Percentiles rank a stretch among this genome's conserved stretches.
Evolutionary conservation across 495 filamentous ascomycete genomes (phyloP).

Genomic region (Penicillium argentinense): DNA sequence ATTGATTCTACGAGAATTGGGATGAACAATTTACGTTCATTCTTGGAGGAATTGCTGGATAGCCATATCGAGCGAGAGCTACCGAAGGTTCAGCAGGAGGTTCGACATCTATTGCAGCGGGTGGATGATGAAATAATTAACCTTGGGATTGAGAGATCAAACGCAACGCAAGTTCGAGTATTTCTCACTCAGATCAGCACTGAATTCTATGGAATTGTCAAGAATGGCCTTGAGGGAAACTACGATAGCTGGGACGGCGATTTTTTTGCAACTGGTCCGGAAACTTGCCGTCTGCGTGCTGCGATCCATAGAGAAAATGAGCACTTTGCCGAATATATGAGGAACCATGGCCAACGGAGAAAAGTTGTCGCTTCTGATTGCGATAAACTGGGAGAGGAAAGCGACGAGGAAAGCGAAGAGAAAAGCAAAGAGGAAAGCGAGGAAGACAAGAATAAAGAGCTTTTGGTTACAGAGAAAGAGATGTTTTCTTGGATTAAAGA

Average conservation of each 20-base stretch:
- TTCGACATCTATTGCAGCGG: slow-evolving; percentile 8
- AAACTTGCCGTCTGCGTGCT: slow-evolving; percentile 22
- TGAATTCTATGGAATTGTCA: slow-evolving; percentile 14
- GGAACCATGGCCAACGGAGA: slow-evolving; percentile 13
- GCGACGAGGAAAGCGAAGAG: not conserved
- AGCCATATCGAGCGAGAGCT: slow-evolving; percentile 28
- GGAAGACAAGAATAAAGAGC: not conserved
- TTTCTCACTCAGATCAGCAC: slow-evolving; percentile 19
- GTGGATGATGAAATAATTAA: slow-evolving; percentile 10
- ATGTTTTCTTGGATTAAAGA: slow-evolving; percentile 18
- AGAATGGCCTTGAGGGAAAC: slow-evolving; percentile 19
- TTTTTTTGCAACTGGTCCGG: slow-evolving; percentile 8
- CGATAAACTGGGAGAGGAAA: too few species aligned
- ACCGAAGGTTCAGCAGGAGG: slow-evolving; percentile 23
- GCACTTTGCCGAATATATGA: slow-evolving; percentile 21
- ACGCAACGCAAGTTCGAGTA: slow-evolving; percentile 18
- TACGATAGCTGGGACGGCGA: slow-evolving; percentile 14
- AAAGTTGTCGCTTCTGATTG: slow-evolving; percentile 14
- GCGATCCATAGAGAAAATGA: slow-evolving; percentile 23
- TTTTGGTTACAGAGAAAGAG: slow-evolving; percentile 5
- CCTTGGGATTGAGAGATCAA: slow-evolving; percentile 13
- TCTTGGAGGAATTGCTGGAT: slow-evolving; percentile 25
- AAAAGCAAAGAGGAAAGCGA: not conserved
- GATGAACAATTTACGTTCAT: slow-evolving; percentile 18
- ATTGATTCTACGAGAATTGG: slow-evolving; percentile 25